Evolutionary conservation across 768 basidiomycete species (phyloP).

Genomic region (Suillus lakei): DNA sequence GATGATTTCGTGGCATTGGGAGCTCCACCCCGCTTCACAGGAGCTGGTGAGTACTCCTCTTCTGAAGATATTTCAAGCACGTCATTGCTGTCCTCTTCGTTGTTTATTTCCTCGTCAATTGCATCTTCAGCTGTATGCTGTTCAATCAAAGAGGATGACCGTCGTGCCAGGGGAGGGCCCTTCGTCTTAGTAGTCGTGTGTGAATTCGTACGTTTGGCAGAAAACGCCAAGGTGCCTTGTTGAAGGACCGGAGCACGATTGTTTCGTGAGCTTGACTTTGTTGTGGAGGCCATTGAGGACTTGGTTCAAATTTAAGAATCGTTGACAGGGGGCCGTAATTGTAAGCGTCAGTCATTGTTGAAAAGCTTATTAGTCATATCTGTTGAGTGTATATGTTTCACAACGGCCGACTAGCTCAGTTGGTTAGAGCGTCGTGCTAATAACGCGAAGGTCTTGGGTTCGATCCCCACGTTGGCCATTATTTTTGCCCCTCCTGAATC

Average conservation of each 20-base stretch:
- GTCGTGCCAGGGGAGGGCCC: constrained; percentile 6
- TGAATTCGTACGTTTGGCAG: constrained; percentile 49
- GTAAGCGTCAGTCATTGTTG: no score
- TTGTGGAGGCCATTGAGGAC: neutral
- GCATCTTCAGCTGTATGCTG: constrained; percentile 9
- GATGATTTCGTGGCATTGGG: constrained; percentile 28
- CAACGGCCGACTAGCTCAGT: constrained; percentile 49
- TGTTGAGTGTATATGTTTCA: accelerated
- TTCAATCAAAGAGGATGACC: constrained; percentile 6
- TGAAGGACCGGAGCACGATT: constrained; percentile 33
- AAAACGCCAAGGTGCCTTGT: constrained; percentile 52
- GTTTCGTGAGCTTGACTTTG: neutral
- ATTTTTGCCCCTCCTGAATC: constrained; percentile 7
- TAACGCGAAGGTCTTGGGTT: constrained; percentile 75
- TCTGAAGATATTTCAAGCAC: constrained; percentile 25
- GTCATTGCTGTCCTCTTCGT: neutral
- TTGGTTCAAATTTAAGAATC: constrained; percentile 1
- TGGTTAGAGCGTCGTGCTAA: constrained; percentile 58
- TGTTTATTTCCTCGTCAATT: neutral
- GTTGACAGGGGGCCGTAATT: neutral
- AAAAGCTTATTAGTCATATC: no score
- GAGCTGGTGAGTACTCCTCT: constrained; percentile 18
- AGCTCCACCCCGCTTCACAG: constrained; percentile 14
- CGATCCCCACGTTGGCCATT: constrained; percentile 70
- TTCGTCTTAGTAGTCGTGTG: constrained; percentile 22